Base-by-base conservation (phyloP, 345 rosid species). In the Syzygium aqueum region DNA sequence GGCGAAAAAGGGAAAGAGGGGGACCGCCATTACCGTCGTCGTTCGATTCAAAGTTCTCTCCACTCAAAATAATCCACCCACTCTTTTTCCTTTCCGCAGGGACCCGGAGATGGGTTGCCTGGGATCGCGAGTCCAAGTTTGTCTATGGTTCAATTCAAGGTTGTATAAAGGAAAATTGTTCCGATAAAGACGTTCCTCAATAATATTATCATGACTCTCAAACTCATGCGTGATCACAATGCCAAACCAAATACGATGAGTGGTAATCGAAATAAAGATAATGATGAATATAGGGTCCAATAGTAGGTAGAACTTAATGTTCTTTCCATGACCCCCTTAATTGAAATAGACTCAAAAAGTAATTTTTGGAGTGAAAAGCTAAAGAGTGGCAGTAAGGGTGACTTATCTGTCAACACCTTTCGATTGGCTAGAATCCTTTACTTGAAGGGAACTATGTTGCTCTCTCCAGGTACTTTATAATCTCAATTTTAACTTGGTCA, bases 31-130 rank as follows among this genome's bases (percentile, higher is more conserved):
- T 57, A 25, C 25, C 13, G 28, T 57, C 25, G 13, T 23, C 1
- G 63, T 25, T 10, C 13, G 25, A 57, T 57, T 57, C 28, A 57
- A 25, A 57, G 63, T 57, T 57, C 14, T 25, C 3, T 25, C n/a
- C 61, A 10, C 5, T 23, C 12, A 2, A 0, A 57, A 2, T 10
- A 57, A 10, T 1, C 28, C 6, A 0, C 25, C 63, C 59, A 54
- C 28, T 57, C 13, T 23, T 57, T 57, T 23, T 57, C 63, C 63
- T 57, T 57, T 23, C 6, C 5, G 6, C 6, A 57, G 6, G 3
- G 14, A 4, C 1, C 28, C 0, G 0, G 63, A 9, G 61, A 23
- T 56, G 9, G n/a, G 61, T 9, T 25, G 0, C 63, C 25, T 10
- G 1, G 25, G 0, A 57, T 23, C 10, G 14, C 63, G 25, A 57